These are phyloP conservation scores for Leishmania gerbilli DNA, from an alignment of 208 protist species.

Conservation along the genomic window DNA sequence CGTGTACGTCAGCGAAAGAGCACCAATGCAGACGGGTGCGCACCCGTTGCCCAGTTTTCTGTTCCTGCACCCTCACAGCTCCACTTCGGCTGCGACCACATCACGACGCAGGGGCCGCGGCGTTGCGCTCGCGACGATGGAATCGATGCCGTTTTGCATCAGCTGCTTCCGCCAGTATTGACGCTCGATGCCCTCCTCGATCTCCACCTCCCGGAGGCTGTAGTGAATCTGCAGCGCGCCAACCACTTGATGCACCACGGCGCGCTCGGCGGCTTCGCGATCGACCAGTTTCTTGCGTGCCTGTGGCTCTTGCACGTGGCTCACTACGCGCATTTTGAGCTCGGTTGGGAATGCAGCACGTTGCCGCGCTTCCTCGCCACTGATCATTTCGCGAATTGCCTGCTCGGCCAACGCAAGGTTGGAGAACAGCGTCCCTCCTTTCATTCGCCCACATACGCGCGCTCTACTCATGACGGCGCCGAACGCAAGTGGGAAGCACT, in stretches of 20 bases:
- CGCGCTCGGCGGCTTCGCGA: constrained; percentile 11
- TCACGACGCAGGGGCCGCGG: neutral
- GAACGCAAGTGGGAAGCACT: constrained; percentile 56
- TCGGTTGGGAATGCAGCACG: constrained; percentile 11
- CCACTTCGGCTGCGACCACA: neutral
- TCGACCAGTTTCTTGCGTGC: constrained; percentile 12
- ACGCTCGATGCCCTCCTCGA: constrained; percentile 35
- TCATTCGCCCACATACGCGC: constrained; percentile 44
- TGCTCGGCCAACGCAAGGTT: constrained; percentile 36
- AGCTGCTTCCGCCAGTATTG: neutral
- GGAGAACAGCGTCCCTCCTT: constrained; percentile 45
- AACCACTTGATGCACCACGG: constrained; percentile 16
- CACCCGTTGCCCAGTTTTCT: neutral
- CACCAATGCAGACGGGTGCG: no score
- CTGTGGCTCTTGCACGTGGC: constrained; percentile 12
- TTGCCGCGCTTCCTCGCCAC: constrained; percentile 15
- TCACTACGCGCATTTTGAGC: constrained; percentile 1
- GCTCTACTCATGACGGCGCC: constrained; percentile 49
- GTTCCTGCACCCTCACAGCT: neutral
- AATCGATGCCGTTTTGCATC: neutral
- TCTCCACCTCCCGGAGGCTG: constrained; percentile 36
- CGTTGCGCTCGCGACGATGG: neutral
- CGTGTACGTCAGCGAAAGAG: neutral
- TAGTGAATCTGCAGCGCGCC: constrained; percentile 32
- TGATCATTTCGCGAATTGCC: constrained; percentile 18